These are phyloP conservation scores for Lentinula aciculospora DNA, from an alignment of 768 basidiomycete genomes.

Conservation along the genomic window DNA sequence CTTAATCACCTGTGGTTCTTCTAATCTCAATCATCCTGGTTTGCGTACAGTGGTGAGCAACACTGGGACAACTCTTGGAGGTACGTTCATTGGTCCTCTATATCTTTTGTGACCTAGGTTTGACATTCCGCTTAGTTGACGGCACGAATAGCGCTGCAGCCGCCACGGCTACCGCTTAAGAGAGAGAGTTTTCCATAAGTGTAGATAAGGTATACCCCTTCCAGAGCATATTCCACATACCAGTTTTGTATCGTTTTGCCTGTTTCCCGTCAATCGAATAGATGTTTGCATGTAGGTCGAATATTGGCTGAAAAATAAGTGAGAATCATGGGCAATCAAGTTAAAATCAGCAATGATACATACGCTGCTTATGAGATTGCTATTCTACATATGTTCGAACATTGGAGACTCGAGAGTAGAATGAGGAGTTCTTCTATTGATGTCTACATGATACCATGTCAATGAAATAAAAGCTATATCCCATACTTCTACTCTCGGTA, in stretches of 20 bases:
- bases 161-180: slow-evolving; percentile 11
- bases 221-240: neutral
- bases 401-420: too few species aligned
- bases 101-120: slow-evolving; percentile 34
- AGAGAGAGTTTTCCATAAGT: neutral
- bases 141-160: slow-evolving; percentile 19
- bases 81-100: neutral
- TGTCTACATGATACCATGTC: too few species aligned
- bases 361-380: too few species aligned
- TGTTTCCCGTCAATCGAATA: slow-evolving; percentile 1
- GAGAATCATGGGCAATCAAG: too few species aligned
- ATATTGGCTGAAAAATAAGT: too few species aligned
- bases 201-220: neutral
- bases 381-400: too few species aligned
- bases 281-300: neutral
- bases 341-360: too few species aligned
- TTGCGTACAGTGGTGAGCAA: slow-evolving; percentile 15
- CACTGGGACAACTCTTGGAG: neutral
- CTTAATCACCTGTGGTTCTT: slow-evolving; percentile 25
- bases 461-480: too few species aligned
- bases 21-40: slow-evolving; percentile 12
- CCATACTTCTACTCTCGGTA: too few species aligned
- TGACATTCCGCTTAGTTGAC: slow-evolving; percentile 12
- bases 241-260: neutral
- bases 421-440: too few species aligned